Evolutionary conservation across 2,329 filamentous ascomycete species (phyloP), one percentile per base, ranked within the genome.

Genomic region (Aphanocladium album): DNA sequence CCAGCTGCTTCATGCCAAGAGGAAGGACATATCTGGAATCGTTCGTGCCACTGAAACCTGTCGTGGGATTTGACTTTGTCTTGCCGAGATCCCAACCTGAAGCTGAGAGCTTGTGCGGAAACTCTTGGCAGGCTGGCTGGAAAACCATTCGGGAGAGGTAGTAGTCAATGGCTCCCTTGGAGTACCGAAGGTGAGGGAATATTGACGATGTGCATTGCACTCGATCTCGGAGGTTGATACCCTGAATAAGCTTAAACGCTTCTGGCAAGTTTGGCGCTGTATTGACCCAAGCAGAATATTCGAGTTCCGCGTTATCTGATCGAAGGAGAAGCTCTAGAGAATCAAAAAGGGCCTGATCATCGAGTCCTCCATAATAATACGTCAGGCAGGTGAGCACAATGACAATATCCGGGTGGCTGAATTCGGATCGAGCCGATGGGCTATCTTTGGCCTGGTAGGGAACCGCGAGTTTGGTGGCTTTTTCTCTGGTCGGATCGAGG

Each of bases 41-140:
- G 33, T 85, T 87, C 0, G 88, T 91, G 0, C 88, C 88, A 58
- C 85, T 89, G 66, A 91, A 91, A 0, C 88, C 89, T 0, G 84
- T 86, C 0, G 80, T 85, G 0, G 79, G 76, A n/a, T 83, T 72
- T 0, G 23, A 8, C 60, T 81, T 86, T 3, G 51, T 54, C 45
- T 74, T 68, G 0, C 75, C 83, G 21, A 90, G 73, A 62, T 91
- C 86, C 88, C 87, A 90, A 0, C 86, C 87, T 0, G 86, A 90
- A 0, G 84, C 79, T 0, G 83, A 85, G 0, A 91, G 71, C 62
- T 89, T 90, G 12, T 77, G 60, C 0, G 82, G 80, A 52, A 89
- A 91, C 62, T 89, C 82, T 23, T 80, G 85, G 63, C 83, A 79
- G 19, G 87, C 80, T 41, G 79, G 83, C 0, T 85, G 78, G 63